Evolutionary conservation across 108 stramenopile species (phyloP), one percentile per base, ranked within the genome.

Genomic region (Pseudonitzschia pungens): DNA sequence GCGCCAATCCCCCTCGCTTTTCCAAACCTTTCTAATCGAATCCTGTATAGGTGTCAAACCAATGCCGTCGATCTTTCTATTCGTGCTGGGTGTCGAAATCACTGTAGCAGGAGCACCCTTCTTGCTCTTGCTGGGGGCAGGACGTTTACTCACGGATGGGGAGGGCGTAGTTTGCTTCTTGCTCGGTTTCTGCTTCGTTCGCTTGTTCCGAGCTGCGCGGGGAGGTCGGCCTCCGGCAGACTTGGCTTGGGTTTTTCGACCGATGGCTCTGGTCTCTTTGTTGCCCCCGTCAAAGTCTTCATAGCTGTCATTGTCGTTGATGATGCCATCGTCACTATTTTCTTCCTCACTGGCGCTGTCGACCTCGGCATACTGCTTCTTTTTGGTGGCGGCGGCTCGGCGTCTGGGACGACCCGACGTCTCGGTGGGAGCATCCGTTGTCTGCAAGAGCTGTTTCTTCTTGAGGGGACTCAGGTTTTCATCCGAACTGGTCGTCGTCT

Each of bases 1-100:
- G 60, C 60, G 60, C 60, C 60, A 62, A 41, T 62, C 60, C 27
- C 60, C 60, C n/a, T 40, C 60, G 32, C 29, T 62, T 15, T 33
- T 62, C 60, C 60, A 62, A n/a, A 62, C 60, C 36, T 62, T 62
- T 1, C 54, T 55, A 10, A 55, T 22, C 24, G 54, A 55, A 20
- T 55, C 54, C 54, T 55, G 21, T 2, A 55, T 55, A 1, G 54
- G 54, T 10, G 54, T 55, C 54, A 55, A 24, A 55, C 54, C 54
- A 55, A 55, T 24, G 54, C 9, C 45, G 45, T 18, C 10, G 10
- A 2, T 18, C 9, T 1, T 48, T 14, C 16, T 48, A 1, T 18
- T 48, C 18, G 14, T 14, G 10, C 9, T 48, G 1, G 45, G 45
- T 48, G 45, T 48, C 14, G 45, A 48, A 18, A 48, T 12, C 16